A percentile compares a stretch with the other conserved stretches of the same genome.
phyloP scores from a whole-genome alignment of 345 rosid species.

The Salix udensis region DNA sequence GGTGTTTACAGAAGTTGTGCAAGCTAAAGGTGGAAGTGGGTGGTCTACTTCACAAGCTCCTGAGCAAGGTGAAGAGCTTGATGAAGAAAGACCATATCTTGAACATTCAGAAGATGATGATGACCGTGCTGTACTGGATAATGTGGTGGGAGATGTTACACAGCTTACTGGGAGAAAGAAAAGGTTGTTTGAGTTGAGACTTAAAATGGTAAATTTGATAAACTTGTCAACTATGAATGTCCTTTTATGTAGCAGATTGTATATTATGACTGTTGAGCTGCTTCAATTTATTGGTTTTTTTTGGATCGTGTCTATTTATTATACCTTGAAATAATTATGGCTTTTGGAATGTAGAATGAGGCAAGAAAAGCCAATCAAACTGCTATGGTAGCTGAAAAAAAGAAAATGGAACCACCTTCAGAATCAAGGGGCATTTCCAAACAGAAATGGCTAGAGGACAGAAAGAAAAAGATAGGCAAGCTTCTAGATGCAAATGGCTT shows the following conservation, averaged over 20 bases:
- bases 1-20: slow-evolving; percentile 32
- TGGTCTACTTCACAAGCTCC: slow-evolving; percentile 18
- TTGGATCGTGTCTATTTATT: neutral
- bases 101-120: slow-evolving; percentile 43
- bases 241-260: neutral
- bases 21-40: slow-evolving; percentile 27
- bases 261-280: neutral
- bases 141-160: slow-evolving; percentile 46
- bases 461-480: slow-evolving; percentile 86
- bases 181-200: slow-evolving; percentile 68
- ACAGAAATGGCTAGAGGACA: slow-evolving; percentile 88
- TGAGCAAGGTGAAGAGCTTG: slow-evolving; percentile 30
- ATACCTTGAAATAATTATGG: neutral
- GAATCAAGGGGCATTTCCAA: slow-evolving; percentile 89
- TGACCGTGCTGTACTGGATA: slow-evolving; percentile 38
- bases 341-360: slow-evolving; percentile 46
- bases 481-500: slow-evolving; percentile 87
- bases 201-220: slow-evolving; percentile 60
- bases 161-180: slow-evolving; percentile 86
- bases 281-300: neutral
- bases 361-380: slow-evolving; percentile 90
- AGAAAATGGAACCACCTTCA: slow-evolving; percentile 77
- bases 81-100: slow-evolving; percentile 31
- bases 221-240: neutral
- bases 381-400: slow-evolving; percentile 85